These are phyloP conservation scores for Conidiobolus incongruus DNA, from an alignment of 371 early-diverging fungal genomes.

Conservation along the genomic window DNA sequence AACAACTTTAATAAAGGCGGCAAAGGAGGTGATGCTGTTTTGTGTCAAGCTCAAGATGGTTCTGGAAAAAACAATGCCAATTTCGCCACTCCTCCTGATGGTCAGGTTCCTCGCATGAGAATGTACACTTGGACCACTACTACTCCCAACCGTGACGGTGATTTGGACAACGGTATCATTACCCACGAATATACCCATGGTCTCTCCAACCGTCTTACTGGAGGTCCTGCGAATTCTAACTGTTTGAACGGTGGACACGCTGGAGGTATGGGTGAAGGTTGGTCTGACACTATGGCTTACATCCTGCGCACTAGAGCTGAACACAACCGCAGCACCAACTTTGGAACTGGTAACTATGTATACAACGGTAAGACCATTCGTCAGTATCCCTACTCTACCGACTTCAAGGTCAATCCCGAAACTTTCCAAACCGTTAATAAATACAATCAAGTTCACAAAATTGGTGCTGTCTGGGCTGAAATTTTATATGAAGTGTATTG, in stretches of 20 bases:
- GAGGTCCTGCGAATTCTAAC: conserved; percentile 21
- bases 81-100: conserved; percentile 16
- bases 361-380: conserved; percentile 74
- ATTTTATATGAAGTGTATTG: no score
- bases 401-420: conserved; percentile 49
- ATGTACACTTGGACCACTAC: conserved; percentile 16
- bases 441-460: conserved; percentile 72
- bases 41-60: conserved; percentile 79
- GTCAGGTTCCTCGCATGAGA: conserved; percentile 12
- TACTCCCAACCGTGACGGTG: conserved; percentile 14
- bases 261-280: conserved; percentile 43
- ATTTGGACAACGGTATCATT: no score
- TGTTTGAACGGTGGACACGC: conserved; percentile 10
- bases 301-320: conserved; percentile 37
- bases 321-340: conserved; percentile 33
- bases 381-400: conserved; percentile 69
- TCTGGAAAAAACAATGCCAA: conserved; percentile 12
- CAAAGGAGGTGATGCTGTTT: conserved; percentile 52
- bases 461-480: conserved; percentile 91
- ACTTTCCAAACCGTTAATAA: conserved; percentile 53
- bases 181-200: conserved; percentile 26
- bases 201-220: conserved; percentile 21
- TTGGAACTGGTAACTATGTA: conserved; percentile 73
- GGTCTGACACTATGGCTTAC: conserved; percentile 79
- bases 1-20: conserved; percentile 69